Evolutionary conservation across 202 grass and related monocot species (phyloP), one percentile per base, ranked within the genome.

Genomic region (Dendrocalamus latiflorus): DNA sequence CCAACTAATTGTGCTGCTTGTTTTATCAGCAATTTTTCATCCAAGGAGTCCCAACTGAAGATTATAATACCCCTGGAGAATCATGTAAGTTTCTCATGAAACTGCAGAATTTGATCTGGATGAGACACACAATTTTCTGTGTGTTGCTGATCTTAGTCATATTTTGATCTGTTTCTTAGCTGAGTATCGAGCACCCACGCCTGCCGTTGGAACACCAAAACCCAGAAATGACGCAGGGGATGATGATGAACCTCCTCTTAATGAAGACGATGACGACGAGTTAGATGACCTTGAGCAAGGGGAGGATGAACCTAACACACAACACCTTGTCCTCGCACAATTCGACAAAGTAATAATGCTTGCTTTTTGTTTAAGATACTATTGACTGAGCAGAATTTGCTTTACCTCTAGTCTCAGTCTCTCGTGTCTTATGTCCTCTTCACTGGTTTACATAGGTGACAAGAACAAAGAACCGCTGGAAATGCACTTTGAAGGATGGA

Each of bases 391-490:
- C 48, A 70, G 24, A 3, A 65, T 81, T 75, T 57, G 14, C 20
- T 79, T 68, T 62, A n/a, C 43, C 18, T 69, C 61, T 69, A 50
- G 51, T 82, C 68, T 47, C 20, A 60, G 66, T 61, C 42, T 61
- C 42, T 49, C 10, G 14, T 66, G 26, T 51, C 67, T 80, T 67
- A 41, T 74, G 22, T 83, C 51, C 6, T 83, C 51, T 87, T 81
- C 21, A 44, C 43, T 75, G 75, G 18, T 68, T 75, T 87, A 60
- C 54, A 66, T 78, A 99, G 96, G 96, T 99, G 62, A 89, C 96
- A 47, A 84, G 96, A 70, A 99, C 96, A 70, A 99, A 99, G 83
- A 99, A 93, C 80, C 92, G 88, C 81, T 99, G 96, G 96, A 99
- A 99, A 72, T 99, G 96, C 78, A 90, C 91, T 68, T 90, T 99